Evolutionary conservation across 306 rosid species (phyloP), one percentile per base, ranked within the genome.

Genomic region (Gastrolobium villosum): DNA sequence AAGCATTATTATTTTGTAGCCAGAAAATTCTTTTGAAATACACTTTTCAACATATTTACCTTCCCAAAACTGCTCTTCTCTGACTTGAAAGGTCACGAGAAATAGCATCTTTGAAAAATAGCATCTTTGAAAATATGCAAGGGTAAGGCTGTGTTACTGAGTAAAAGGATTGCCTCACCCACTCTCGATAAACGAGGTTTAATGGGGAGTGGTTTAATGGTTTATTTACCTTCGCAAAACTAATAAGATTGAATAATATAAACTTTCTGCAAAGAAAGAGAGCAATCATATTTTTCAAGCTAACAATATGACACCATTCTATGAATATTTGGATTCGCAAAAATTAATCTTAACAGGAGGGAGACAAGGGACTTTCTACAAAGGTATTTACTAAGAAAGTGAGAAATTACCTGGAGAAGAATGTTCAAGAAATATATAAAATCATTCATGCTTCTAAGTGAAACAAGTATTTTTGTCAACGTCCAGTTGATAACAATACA

Each of bases 401-500:
- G 26, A 20, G 26, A 20, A 65, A 61, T 57, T 84, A 90, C 96
- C 92, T 89, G 93, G 43, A 91, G 92, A 79, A 91, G 83, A 34
- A 91, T 86, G 77, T 91, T 82, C 35, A 91, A 66, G 35, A 87
- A 57, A 80, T 82, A 84, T 39, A 91, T 46, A 60, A 87, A 10
- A 87, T 91, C 96, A 30, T 88, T 86, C 37, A 91, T 5, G 87
- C 88, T 87, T 86, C 96, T 79, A 49, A 91, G 37, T 30, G 50
- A 79, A 76, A 91, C 92, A 37, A 91, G 70, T 7, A 65, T 43
- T 49, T 62, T 73, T 15, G 90, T 74, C 77, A 84, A 11, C 4
- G 66, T 28, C 84, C 50, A 4, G 74, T 86, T 4, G 4, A 91
- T 55, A 73, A 82, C 73, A 30, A 91, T 87, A 66, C 96, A 91